phyloP scores from a whole-genome alignment of 176 grass and related monocot genomes.

The Zoysia japonica region DNA sequence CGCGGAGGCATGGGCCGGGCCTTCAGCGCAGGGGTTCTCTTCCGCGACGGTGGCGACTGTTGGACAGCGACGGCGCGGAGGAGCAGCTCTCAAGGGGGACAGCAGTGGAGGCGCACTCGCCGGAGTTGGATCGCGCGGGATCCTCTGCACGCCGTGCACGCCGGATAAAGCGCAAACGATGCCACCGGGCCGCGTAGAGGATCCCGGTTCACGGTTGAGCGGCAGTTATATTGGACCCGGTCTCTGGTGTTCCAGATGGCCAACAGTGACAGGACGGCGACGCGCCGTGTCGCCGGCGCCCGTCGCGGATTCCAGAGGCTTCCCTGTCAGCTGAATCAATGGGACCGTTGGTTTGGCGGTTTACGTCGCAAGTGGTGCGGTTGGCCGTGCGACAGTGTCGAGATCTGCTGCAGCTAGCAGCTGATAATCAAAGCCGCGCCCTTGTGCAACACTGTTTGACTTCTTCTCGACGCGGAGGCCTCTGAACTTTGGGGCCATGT shows the following conservation, averaged over 20 bases:
- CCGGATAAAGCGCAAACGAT: neutral
- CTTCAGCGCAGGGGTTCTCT: neutral
- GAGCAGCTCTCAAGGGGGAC: neutral
- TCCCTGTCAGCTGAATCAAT: conserved; percentile 27
- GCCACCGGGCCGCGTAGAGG: neutral
- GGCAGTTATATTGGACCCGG: conserved; percentile 57
- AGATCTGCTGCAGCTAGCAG: no score
- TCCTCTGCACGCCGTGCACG: neutral
- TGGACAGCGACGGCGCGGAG: conserved; percentile 14
- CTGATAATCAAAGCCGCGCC: no score
- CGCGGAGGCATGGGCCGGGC: conserved; percentile 45
- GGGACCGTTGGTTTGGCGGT: conserved; percentile 41
- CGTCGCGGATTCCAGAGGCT: neutral
- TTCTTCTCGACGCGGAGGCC: no score
- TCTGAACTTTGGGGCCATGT: no score
- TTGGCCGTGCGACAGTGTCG: no score
- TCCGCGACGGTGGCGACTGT: conserved; percentile 25
- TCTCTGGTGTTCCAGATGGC: conserved; percentile 4
- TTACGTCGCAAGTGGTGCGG: neutral
- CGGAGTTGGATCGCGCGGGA: neutral
- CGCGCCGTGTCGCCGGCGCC: conserved; percentile 1
- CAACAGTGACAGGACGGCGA: conserved; percentile 23
- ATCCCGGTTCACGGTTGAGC: conserved; percentile 30
- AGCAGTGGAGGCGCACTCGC: neutral
- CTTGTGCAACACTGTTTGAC: no score